Conservation (phyloP, 352 stramenopile species). For the Phytopythium delawarense region DNA sequence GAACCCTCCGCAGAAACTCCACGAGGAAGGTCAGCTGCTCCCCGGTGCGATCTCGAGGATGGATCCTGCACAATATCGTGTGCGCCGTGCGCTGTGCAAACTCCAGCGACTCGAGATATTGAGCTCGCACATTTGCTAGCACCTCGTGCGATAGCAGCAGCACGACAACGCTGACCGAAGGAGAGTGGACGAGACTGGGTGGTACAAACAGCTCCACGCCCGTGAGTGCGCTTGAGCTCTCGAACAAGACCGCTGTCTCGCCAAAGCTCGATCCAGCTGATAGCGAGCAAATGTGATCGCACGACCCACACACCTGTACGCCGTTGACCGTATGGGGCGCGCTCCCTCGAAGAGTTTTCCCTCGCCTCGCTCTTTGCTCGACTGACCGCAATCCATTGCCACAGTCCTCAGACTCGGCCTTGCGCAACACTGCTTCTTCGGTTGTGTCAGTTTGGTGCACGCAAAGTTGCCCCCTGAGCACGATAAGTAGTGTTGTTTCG, state of each 20-base stretch:
- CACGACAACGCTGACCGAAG: background rate
- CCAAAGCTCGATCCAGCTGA: slow-evolving; percentile 31
- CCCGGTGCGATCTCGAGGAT: slow-evolving; percentile 39
- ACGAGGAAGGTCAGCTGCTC: slow-evolving; percentile 33
- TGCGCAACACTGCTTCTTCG: slow-evolving; percentile 16
- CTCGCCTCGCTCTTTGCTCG: background rate
- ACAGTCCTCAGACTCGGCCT: background rate
- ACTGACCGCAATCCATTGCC: background rate
- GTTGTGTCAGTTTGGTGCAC: slow-evolving; percentile 17
- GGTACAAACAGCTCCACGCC: slow-evolving; percentile 22
- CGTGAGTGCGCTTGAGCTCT: slow-evolving; percentile 4
- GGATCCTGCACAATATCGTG: slow-evolving; percentile 19
- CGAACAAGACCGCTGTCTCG: slow-evolving; percentile 16
- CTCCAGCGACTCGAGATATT: slow-evolving; percentile 20
- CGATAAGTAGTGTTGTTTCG: slow-evolving; percentile 22
- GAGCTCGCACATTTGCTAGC: slow-evolving; percentile 13
- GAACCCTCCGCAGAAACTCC: slow-evolving; percentile 24
- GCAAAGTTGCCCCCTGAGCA: slow-evolving; percentile 36
- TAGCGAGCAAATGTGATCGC: slow-evolving; percentile 35
- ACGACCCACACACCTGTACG: background rate
- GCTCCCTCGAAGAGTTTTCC: background rate
- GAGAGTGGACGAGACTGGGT: background rate
- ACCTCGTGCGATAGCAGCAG: slow-evolving; percentile 25
- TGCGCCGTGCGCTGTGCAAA: slow-evolving; percentile 21
- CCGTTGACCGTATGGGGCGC: background rate